Base-by-base conservation (phyloP, 352 stramenopile genomes). In the Pythium phragmiticola region DNA sequence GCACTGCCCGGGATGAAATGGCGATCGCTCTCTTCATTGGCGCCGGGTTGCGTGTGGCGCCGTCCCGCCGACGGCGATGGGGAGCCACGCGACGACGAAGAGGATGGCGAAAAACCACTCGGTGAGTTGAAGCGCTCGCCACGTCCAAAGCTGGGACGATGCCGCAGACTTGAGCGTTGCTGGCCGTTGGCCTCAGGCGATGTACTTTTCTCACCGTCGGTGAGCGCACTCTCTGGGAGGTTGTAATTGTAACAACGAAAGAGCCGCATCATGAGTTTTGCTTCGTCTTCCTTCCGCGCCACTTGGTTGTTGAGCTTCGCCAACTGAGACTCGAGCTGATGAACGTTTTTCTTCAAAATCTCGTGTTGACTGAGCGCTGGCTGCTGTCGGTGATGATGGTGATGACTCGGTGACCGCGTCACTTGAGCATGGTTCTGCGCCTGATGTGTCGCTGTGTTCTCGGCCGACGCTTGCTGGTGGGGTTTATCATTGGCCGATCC, bases 181-280 rank as follows among this genome's bases (percentile, higher is more conserved):
- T 54, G 57, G 65, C 70, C 58, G 65, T 75, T 59, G 12, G 62
- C 41, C 23, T 65, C 73, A 3, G 66, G 72, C 7, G 84, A 80
- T 12, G 80, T 80, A 14, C 73, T 63, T 36, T 63, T 73, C 33
- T 90, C 84, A 16, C 76, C 70, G 33, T 90, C 80, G 28, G 73
- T 73, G 12, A 74, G 67, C 50, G 74, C 72, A 19, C 69, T 80
- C 62, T 88, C 80, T 4, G 84, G 78, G 17, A 93, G 69, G 47
- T 90, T 93, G 69, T 93, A 93, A 54, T 93, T 93, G 78, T 89
- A 91, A 45, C 82, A 90, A 2, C 82, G 80, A 50, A 93, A 90
- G 8, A 75, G 58, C 7, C 80, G 75, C 73, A 93, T 74, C 4
- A 75, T 79, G 36, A 77, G 69, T 60, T 84, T 87, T 0, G 80